Evolutionary conservation across 345 rosid species (phyloP), one percentile per base, ranked within the genome.

Genomic region (Salix purpurea): DNA sequence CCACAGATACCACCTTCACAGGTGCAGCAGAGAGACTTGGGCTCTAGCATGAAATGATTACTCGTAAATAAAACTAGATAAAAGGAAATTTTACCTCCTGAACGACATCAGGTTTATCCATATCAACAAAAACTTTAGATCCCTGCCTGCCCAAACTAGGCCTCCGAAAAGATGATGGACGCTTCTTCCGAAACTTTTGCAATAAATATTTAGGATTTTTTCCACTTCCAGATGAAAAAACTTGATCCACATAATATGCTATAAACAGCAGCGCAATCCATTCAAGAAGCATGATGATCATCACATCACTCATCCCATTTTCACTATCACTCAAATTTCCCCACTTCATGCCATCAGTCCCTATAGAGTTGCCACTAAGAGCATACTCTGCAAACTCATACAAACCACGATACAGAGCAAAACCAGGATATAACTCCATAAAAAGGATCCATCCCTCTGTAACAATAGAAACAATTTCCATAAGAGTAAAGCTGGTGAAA

Each of bases 371-470:
- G 32, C 90, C 96, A 2, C 5, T 67, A 36, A 88, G 81, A 58
- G 98, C 70, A 76, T 86, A 90, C 56, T 84, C 85, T 1, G 90
- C 83, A 34, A 95, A 88, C 83, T 95, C 97, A 16, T 93, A 95
- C 73, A 95, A 70, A n/a, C 99, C 98, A 56, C 98, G 98, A 66
- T 72, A 91, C 26, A 95, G 76, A 74, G 97, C 77, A 66, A 93
- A 95, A 54, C 98, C 97, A 28, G 99, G 99, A 85, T 83, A 95
- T 56, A 95, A 48, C 88, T 95, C 96, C 90, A 95, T 42, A n/a
- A 82, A 74, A 54, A 81, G 72, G 72, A 93, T 83, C 97, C 94
- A 89, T 34, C 78, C 77, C 78, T 90, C 99, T 95, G 81, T 68
- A 85, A 74, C 42, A 78, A 70, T 58, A 77, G 54, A 83, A 69